Base-by-base conservation (phyloP, 495 filamentous ascomycete species). In the Mycothermus thermophilus region DNA sequence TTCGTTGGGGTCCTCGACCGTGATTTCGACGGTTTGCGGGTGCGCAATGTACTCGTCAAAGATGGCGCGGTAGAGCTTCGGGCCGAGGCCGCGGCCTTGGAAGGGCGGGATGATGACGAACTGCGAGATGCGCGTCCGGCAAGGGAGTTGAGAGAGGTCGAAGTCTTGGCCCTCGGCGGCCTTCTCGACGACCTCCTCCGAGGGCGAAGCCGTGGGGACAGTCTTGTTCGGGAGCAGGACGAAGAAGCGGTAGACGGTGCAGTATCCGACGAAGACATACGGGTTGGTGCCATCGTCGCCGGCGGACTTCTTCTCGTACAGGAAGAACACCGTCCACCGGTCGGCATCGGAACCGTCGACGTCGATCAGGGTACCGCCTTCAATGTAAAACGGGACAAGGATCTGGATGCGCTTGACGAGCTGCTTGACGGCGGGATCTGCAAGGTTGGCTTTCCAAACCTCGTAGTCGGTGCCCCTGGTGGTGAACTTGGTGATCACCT, bases 1-100 rank as follows among this genome's bases (percentile, higher is more conserved):
- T 52, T 96, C 87, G 48, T 86, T 95, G 0, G 90, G 90, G 46
- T 96, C 87, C 58, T 99, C 90, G 13, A 99, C 82, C 0, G 88
- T 90, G 44, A 99, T 67, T 54, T 99, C 90, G 30, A 70, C 60
- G 18, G 81, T 75, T 14, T 72, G 69, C 1, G 71, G 44, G 30
- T 78, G 67, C 16, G 64, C 53, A 38, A 75, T 63, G 50, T 80
- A 81, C 40, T 70, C 57, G 1, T 63, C 51, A 42, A 80, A 79
- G 46, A 96, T 80, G 23, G 74, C 65, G 35, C 72, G 73, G 64
- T 95, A 97, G 34, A 97, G 73, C 27, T 74, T 64, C 11, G 74
- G 70, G 30, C 92, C 90, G 42, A 90, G 74, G 13, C 82, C 82
- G 31, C 75, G 71, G 35, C 67, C 60, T 52, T 93, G 85, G 54